Percentiles rank a stretch among this genome's conserved stretches.
phyloP scores from a whole-genome alignment of 495 filamentous ascomycete species.

The Entonaema liquescens region DNA sequence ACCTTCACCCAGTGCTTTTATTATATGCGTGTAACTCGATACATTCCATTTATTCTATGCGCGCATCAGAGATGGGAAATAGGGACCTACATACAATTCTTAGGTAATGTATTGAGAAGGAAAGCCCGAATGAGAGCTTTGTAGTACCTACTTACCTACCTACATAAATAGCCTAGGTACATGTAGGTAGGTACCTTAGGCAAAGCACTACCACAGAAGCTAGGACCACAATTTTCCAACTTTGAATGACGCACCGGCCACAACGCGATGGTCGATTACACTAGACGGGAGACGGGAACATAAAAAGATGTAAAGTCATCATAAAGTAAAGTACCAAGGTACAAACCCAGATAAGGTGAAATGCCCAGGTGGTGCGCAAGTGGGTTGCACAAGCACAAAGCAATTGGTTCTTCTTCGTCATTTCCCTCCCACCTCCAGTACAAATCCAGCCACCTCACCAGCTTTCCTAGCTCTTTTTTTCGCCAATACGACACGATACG shows the following conservation, averaged over 20 bases:
- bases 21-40: too few species aligned
- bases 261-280: not conserved
- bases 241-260: constrained; percentile 37
- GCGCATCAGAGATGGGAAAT: too few species aligned
- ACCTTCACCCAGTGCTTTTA: too few species aligned
- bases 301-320: not conserved
- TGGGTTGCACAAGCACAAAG: constrained; percentile 15
- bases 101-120: not conserved
- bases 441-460: constrained; percentile 45
- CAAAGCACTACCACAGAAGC: constrained; percentile 7
- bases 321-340: constrained; percentile 8
- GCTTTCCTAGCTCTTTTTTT: constrained; percentile 26
- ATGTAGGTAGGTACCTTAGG: not conserved
- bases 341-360: too few species aligned
- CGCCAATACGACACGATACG: constrained; percentile 29
- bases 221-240: constrained; percentile 5
- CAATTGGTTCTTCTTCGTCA: constrained; percentile 34
- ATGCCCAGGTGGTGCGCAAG: too few species aligned
- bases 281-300: too few species aligned
- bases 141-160: not conserved
- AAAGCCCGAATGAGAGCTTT: not conserved
- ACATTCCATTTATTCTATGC: too few species aligned
- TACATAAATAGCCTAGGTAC: not conserved
- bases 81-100: too few species aligned
- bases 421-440: constrained; percentile 37